Percentiles rank a stretch among this genome's conserved stretches.
Evolutionary conservation across 805 yeast genomes (phyloP).

Genomic region (Lachancea quebecensis): DNA sequence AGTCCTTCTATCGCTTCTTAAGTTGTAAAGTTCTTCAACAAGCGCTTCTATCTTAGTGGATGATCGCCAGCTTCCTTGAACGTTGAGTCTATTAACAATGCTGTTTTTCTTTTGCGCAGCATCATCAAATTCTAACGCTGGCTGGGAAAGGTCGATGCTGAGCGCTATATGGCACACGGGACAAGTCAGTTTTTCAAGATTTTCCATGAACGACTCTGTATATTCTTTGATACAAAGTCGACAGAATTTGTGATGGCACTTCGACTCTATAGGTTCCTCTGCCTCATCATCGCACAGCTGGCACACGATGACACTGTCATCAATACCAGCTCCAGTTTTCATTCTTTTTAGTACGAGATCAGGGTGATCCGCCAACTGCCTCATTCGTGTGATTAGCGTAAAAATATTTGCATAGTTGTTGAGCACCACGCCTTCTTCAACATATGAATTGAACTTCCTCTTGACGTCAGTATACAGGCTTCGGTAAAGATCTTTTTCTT

Average conservation of each 20-base stretch:
- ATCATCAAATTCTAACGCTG: slow-evolving; percentile 62
- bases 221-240: slow-evolving; percentile 89
- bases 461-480: slow-evolving; percentile 81
- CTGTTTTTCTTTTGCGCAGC: slow-evolving; percentile 49
- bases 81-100: slow-evolving; percentile 80
- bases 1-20: slow-evolving; percentile 80
- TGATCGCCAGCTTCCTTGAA: slow-evolving; percentile 86
- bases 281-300: slow-evolving; percentile 97
- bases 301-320: slow-evolving; percentile 59
- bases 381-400: slow-evolving; percentile 92
- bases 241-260: slow-evolving; percentile 91
- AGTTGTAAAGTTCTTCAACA: slow-evolving; percentile 82
- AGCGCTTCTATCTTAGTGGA: slow-evolving; percentile 96
- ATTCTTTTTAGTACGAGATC: slow-evolving; percentile 80
- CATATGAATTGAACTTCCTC: slow-evolving; percentile 85
- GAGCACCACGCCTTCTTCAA: slow-evolving; percentile 91
- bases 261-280: slow-evolving; percentile 92
- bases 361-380: slow-evolving; percentile 98
- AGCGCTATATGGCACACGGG: slow-evolving; percentile 95
- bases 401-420: slow-evolving; percentile 97
- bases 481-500: slow-evolving; percentile 87
- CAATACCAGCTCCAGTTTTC: slow-evolving; percentile 28
- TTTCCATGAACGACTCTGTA: slow-evolving; percentile 65
- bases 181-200: slow-evolving; percentile 61
- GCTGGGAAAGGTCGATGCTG: slow-evolving; percentile 82